phyloP scores from a whole-genome alignment of 768 basidiomycete species.

The Hirschioporus abietinus region DNA sequence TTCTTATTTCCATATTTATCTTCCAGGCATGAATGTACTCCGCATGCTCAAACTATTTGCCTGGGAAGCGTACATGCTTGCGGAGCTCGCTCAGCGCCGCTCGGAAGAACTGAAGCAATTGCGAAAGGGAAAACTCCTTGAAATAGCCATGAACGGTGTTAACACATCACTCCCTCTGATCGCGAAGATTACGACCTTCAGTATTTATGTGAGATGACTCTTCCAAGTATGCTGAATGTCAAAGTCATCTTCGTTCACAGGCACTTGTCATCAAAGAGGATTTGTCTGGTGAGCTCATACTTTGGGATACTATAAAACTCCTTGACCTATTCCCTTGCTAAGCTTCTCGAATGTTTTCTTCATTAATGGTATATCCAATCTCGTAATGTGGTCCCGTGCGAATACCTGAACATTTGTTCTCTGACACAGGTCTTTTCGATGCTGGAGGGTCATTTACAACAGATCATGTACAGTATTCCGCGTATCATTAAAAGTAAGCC shows the following conservation, averaged over 20 bases:
- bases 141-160: background rate
- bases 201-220: background rate
- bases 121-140: background rate
- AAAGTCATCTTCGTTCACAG: background rate
- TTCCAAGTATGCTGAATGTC: background rate
- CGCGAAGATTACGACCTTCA: background rate
- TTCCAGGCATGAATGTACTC: constrained; percentile 14
- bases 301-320: background rate
- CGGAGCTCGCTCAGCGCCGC: background rate
- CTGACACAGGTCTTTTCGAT: background rate
- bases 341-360: background rate
- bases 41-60: constrained; percentile 39
- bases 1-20: background rate
- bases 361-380: background rate
- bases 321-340: background rate
- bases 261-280: background rate
- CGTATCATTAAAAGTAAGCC: background rate
- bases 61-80: constrained; percentile 29
- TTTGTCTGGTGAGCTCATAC: background rate
- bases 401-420: background rate
- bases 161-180: background rate
- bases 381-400: background rate
- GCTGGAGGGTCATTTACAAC: background rate
- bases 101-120: background rate
- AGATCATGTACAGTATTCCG: background rate